phyloP scores from a whole-genome alignment of 805 yeast genomes.

The Kuraishia piskuri region DNA sequence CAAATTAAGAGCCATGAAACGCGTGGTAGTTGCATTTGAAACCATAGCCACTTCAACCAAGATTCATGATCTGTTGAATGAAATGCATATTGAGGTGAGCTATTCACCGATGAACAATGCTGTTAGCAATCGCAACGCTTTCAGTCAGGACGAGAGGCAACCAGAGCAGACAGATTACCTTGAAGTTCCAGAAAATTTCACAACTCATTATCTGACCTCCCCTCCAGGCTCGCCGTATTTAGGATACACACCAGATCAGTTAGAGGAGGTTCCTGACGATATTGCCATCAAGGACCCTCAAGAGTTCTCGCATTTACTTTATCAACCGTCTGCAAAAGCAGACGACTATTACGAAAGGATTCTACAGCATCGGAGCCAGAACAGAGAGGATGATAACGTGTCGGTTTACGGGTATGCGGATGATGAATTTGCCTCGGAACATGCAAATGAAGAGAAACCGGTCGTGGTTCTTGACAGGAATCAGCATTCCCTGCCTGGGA shows the following conservation, averaged over 20 bases:
- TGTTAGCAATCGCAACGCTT: neutral
- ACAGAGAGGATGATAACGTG: neutral
- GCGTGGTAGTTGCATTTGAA: constrained; percentile 19
- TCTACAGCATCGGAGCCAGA: neutral
- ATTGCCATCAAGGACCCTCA: constrained; percentile 21
- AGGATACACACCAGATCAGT: constrained; percentile 17
- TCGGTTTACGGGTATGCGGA: neutral
- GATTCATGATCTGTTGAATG: constrained; percentile 9
- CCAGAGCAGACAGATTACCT: neutral
- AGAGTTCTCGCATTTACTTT: constrained; percentile 19
- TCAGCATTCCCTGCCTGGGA: neutral
- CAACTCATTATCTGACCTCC: constrained; percentile 11
- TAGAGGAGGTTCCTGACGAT: constrained; percentile 24
- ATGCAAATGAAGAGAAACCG: neutral
- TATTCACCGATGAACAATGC: neutral
- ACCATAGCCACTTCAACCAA: constrained; percentile 8
- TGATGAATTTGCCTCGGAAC: neutral
- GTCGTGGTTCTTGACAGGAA: neutral
- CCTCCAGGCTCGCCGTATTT: constrained; percentile 28
- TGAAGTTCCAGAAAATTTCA: constrained; percentile 1
- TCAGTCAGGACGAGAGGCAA: constrained; percentile 1
- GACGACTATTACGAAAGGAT: neutral
- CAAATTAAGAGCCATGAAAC: constrained; percentile 16
- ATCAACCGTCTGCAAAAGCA: constrained; percentile 14
- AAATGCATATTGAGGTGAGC: constrained; percentile 12